Base-by-base conservation (phyloP, 2,329 filamentous ascomycete species). In the Xylaria sp. region DNA sequence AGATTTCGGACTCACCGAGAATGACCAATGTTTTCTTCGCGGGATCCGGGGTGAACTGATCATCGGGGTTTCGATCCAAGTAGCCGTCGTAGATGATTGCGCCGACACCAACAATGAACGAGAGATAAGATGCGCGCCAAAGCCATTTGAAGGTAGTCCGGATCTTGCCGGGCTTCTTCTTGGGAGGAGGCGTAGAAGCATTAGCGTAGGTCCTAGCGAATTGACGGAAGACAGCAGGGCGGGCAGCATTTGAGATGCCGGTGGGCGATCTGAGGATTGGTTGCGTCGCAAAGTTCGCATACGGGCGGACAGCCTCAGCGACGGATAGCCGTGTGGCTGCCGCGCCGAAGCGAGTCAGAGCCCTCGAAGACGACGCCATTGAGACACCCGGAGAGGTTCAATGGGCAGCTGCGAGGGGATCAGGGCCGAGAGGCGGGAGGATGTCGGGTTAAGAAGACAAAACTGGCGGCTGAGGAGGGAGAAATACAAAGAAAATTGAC, bases 1-100 rank as follows among this genome's bases (percentile, higher is more conserved):
- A 33, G 40, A 20, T 48, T 33, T 42, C 44, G 7, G 15, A 69
- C 82, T 80, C 88, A 97, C 96, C 96, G 65, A 99, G 88, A 74
- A 99, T 90, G 56, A 99, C 96, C 65, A 99, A 87, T 11, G 94
- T 99, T 88, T 99, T 99, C 92, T 98, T 99, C 76, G 79, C 86
- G 65, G 94, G 92, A 81, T 97, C 93, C 20, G 92, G 90, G 71
- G 89, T 85, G 68, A 87, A 83, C 84, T 98, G 96, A 63, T 94
- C 91, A 49, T 87, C 86, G 10, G 95, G 95, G 81, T 97, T 88
- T 76, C 93, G 90, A 79, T 93, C 89, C 59, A 90, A 84, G 81
- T 94, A 97, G 83, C 97, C 91, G 78, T 88, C 88, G 81, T 96
- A 97, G 75, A 87, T 88, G 68, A 94, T 83, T 79, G 91, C 94